Evolutionary conservation across 495 filamentous ascomycete genomes (phyloP), one percentile per base, ranked within the genome.

Genomic region (Talaromyces nanjingensis): DNA sequence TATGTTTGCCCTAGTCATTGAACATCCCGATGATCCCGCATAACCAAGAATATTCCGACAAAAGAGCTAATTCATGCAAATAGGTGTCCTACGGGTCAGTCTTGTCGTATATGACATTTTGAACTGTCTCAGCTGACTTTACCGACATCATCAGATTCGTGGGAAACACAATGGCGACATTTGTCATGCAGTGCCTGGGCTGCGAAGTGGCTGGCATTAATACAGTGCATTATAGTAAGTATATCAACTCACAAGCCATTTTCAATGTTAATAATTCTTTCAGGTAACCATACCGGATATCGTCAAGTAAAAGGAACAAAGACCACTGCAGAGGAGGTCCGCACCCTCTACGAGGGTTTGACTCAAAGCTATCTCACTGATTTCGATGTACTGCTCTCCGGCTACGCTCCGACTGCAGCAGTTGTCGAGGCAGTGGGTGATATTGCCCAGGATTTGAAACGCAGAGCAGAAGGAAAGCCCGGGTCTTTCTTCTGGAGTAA

Each of bases 201-300:
- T 96, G 92, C 71, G 94, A 98, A 68, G 93, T 96, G 3, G 87
- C 92, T 9, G 89, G 91, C 8, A 79, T 98, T 67, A 96, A 98
- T 71, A 98, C 94, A 3, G 94, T 98, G 18, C 88, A 98, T 66
- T 98, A 94, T 76, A 96, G 92, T 91, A 78, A 67, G 81, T 5
- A 24, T 73, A 29, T 24, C 49, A 14, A 16, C 6, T 22, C 63
- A 56, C 59, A 14, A 9, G 24, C 68, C 52, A 24, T 24, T 6
- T 42, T 55, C 37, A 60, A 14, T 4, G 55, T 14, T 53, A 59
- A 62, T 20, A 37, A 18, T 62, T 24, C 5, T 57, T 18, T 5
- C 56, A 97, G 92, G 91, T 71, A 98, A 98, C 71, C 94, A 98
- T 72, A 89, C 90, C 6, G 94, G 90, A 27, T 98, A 98, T 74